Evolutionary conservation across 805 yeast species (phyloP).

Genomic region (Wickerhamiella australiensis): DNA sequence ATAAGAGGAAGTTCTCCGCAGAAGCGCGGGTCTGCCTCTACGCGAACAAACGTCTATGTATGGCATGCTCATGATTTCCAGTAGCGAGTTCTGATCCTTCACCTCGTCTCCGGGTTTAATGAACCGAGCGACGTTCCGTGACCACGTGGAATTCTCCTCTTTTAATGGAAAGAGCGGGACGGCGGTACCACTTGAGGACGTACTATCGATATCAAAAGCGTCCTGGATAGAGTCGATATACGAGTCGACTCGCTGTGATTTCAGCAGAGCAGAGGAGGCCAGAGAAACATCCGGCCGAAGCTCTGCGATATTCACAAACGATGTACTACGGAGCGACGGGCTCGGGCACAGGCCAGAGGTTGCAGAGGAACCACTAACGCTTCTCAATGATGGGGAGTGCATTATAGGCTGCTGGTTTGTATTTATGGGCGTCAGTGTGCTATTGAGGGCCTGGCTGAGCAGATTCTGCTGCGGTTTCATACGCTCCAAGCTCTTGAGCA

Average conservation of each 20-base stretch:
- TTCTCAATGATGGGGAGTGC: conserved; percentile 3
- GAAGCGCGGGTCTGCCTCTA: conserved; percentile 13
- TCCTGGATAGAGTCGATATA: conserved; percentile 5
- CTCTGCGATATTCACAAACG: conserved; percentile 1
- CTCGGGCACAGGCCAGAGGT: conserved; percentile 7
- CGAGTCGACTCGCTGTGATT: neutral
- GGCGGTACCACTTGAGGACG: neutral
- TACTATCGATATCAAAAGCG: conserved; percentile 1
- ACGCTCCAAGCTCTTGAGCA: conserved; percentile 16
- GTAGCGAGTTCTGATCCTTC: conserved; percentile 12
- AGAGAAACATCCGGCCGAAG: conserved; percentile 1
- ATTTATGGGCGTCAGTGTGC: conserved; percentile 12
- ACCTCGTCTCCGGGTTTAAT: neutral
- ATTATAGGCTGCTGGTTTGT: conserved; percentile 4
- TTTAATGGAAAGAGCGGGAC: conserved; percentile 7
- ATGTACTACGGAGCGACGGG: neutral
- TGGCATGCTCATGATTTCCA: conserved; percentile 25
- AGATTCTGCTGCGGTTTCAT: conserved; percentile 8
- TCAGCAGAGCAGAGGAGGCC: conserved; percentile 2
- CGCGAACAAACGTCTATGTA: conserved; percentile 19
- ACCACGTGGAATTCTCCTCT: conserved; percentile 5
- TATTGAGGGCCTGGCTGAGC: conserved; percentile 6
- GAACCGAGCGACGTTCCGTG: neutral
- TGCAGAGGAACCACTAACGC: conserved; percentile 6
- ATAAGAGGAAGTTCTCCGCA: conserved; percentile 16